A percentile compares a stretch with the other conserved stretches of the same genome.
Evolutionary conservation across 805 yeast genomes (phyloP).

Genomic region (Pichia paraexigua): DNA sequence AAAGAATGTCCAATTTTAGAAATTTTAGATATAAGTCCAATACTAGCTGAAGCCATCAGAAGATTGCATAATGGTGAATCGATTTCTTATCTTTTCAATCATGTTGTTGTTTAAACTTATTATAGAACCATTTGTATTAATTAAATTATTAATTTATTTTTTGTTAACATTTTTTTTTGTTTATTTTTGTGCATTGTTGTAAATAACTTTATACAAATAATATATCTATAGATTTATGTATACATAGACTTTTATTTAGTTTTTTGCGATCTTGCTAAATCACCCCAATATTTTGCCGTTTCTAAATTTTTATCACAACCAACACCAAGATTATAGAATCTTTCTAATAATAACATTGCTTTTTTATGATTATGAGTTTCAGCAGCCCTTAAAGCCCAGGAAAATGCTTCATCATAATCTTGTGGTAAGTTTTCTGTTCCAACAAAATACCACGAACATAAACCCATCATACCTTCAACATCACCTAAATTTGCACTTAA

Average conservation of each 20-base stretch:
- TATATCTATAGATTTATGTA: no score
- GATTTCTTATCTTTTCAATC: conserved; percentile 75
- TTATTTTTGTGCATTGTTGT: neutral
- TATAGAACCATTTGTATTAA: neutral
- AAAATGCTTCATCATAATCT: conserved; percentile 81
- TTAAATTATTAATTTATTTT: neutral
- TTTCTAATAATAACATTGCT: conserved; percentile 81
- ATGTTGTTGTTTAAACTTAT: conserved; percentile 29
- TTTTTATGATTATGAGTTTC: conserved; percentile 53
- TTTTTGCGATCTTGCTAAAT: conserved; percentile 48
- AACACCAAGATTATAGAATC: conserved; percentile 78
- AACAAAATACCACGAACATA: conserved; percentile 94
- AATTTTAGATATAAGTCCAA: conserved; percentile 76
- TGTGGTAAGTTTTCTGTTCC: conserved; percentile 82
- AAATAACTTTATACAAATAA: neutral
- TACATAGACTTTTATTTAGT: neutral
- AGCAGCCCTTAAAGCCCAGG: conserved; percentile 92
- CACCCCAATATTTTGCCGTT: conserved; percentile 68
- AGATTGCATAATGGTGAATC: conserved; percentile 96
- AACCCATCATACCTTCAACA: conserved; percentile 80
- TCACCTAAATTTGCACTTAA: conserved; percentile 87
- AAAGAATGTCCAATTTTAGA: conserved; percentile 60
- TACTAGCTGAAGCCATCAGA: conserved; percentile 88
- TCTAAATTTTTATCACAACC: conserved; percentile 60
- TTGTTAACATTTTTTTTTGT: no score